Evolutionary conservation across 345 rosid genomes (phyloP), one percentile per base, ranked within the genome.

Genomic region (Sisymbrium altissimum): DNA sequence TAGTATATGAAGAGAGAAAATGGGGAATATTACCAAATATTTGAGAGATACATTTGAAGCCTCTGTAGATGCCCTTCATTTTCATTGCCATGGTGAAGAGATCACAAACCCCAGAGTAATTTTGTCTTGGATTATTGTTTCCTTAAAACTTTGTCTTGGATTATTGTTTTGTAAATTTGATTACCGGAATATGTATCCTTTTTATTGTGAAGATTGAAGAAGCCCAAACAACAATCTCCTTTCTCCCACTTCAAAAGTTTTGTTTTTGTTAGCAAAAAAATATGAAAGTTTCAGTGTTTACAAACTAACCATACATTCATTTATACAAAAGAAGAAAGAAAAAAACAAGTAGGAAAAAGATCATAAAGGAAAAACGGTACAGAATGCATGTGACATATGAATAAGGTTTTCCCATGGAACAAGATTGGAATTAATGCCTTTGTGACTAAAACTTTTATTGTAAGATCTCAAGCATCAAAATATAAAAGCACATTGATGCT

Each of bases 11-110:
- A 18, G 29, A 58, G 52, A 60, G 27, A 50, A 15, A 32, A 66
- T 52, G 57, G 39, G 40, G 40, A 55, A 57, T 21, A 58, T 56
- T 80, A 88, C 97, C 93, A 83, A 91, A 91, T 70, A 91, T 91
- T 79, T 94, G 90, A 60, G 96, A 79, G 71, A 94, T 85, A 76
- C 52, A 88, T 80, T 91, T 91, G 88, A 94, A 91, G 61, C 98
- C 84, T 83, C 88, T 94, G 73, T 84, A 89, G 63, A 50, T 23
- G 32, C 32, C 32, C 56, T 50, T 94, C 79, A 94, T 89, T 80
- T 87, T 91, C 69, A 87, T 78, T 11, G 90, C 82, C 98, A 89
- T 94, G 63, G 59, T 41, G 41, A 52, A 46, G 60, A 62, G 49
- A 75, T 71, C 32, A 54, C 45, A 82, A 66, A 57, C 23, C 14